Base-by-base conservation (phyloP, 2,329 filamentous ascomycete species). In the Geosmithia putterillii region DNA sequence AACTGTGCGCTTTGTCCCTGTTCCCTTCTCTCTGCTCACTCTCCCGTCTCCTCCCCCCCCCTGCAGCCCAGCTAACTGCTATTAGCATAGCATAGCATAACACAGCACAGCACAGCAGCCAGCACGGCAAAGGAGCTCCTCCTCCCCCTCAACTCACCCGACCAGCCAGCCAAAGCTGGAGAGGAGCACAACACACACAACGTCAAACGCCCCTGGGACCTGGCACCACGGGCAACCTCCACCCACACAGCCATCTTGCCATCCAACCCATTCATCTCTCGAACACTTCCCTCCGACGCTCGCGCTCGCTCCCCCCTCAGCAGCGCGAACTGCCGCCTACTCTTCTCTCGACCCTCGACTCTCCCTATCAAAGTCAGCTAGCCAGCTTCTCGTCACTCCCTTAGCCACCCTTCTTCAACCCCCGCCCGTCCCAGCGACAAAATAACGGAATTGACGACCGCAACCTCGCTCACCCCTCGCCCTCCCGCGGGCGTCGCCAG, bases 401-500 rank as follows among this genome's bases (percentile, higher is more conserved):
- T 32, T 32, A 14, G 10, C 28, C 15, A 32, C 28, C 28, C 10
- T 12, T 32, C 36, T 3, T 18, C 36, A n/a, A 38, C 7, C n/a
- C n/a, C n/a, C n/a, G n/a, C n/a, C n/a, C n/a, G n/a, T n/a, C n/a
- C n/a, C n/a, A n/a, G n/a, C 28, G 28, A 32, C 28, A 14, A 32
- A 32, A 32, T 32, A 12, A 32, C 28, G 28, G 28, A 32, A 32
- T 32, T 32, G 28, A 32, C 28, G 5, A 32, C 10, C 28, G 10
- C 10, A 23, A 40, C 18, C 19, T n/a, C 14, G 14, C n/a, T 23
- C 39, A 9, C 10, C 7, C 36, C 40, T 42, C 25, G 40, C 32
- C n/a, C 32, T 22, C 25, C 23, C 23, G 40, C 40, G 25, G 40
- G 40, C 25, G 40, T 36, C 21, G 25, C 40, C 25, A 35, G 40